Evolutionary conservation across 371 early-diverging fungal species (phyloP).

Genomic region (Mucor racemosus): DNA sequence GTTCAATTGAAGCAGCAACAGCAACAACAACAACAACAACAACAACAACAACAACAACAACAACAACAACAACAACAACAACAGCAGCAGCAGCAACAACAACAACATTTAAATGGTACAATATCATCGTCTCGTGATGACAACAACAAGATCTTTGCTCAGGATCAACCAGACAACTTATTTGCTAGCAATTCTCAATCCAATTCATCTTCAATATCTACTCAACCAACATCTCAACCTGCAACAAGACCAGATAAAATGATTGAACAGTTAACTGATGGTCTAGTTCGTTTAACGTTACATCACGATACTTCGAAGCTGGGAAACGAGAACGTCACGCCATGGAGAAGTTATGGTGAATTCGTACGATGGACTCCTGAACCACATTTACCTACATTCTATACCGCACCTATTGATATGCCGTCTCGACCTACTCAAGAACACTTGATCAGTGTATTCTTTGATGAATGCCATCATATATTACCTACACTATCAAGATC

Average conservation of each 20-base stretch:
- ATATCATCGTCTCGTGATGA: neutral
- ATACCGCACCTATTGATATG: slow-evolving; percentile 47
- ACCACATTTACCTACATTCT: slow-evolving; percentile 27
- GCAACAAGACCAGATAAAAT: slow-evolving; percentile 44
- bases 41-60: neutral
- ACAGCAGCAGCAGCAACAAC: slow-evolving; percentile 3
- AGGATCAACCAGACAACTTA: slow-evolving; percentile 33
- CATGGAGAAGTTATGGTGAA: slow-evolving; percentile 34
- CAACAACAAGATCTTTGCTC: slow-evolving; percentile 25
- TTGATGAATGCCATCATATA: slow-evolving; percentile 39
- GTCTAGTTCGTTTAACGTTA: slow-evolving; percentile 41
- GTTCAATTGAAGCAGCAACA: slow-evolving; percentile 12
- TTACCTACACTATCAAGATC: slow-evolving; percentile 39
- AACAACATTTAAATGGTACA: neutral
- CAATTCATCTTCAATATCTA: neutral
- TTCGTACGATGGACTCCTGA: slow-evolving; percentile 38
- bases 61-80: neutral
- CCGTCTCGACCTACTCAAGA: slow-evolving; percentile 45
- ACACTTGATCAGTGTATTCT: slow-evolving; percentile 42
- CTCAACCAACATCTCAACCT: slow-evolving; percentile 6
- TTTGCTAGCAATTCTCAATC: slow-evolving; percentile 25
- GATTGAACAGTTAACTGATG: slow-evolving; percentile 50
- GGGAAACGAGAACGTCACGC: slow-evolving; percentile 27
- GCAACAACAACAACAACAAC: too few species aligned
- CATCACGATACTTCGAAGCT: slow-evolving; percentile 33